A percentile compares a stretch with the other conserved stretches of the same genome.
Conservation (phyloP, 371 early-diverging fungal species). For the Mortierella sp. region DNA sequence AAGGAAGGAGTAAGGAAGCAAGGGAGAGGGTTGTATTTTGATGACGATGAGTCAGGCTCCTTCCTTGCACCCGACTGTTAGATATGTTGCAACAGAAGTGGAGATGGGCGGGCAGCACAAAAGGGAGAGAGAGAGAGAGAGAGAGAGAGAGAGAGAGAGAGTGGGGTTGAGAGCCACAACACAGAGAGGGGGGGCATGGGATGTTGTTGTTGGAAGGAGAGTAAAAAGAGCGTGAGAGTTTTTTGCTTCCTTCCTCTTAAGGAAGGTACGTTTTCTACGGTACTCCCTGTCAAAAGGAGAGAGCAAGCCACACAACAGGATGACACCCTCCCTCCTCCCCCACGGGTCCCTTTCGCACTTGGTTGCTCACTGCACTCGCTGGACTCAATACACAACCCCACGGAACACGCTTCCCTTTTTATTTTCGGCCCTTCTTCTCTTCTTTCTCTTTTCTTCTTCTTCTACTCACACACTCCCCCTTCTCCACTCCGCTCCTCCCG, state of each 20-base stretch:
- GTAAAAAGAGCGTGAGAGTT: constrained; percentile 38
- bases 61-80: background rate
- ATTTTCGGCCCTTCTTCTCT: background rate
- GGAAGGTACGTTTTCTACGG: constrained; percentile 18
- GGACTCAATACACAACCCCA: background rate
- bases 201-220: background rate
- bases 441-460: constrained; percentile 5
- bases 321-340: constrained; percentile 3
- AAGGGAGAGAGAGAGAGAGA: background rate
- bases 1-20: background rate
- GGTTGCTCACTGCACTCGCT: background rate
- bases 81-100: too few relatives aligned
- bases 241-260: constrained; percentile 29
- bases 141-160: constrained; percentile 9
- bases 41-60: constrained; percentile 9
- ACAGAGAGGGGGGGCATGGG: constrained; percentile 4
- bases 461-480: background rate
- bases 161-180: too few relatives aligned
- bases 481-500: constrained; percentile 21
- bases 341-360: background rate
- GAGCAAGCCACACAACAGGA: background rate
- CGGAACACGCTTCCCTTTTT: background rate
- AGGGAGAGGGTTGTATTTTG: background rate
- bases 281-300: constrained; percentile 1
- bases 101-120: background rate